A percentile compares a stretch with the other conserved stretches of the same genome.
Evolutionary conservation across 441 rosid genomes (phyloP).

Genomic region (Arabidopsis lyrata): DNA sequence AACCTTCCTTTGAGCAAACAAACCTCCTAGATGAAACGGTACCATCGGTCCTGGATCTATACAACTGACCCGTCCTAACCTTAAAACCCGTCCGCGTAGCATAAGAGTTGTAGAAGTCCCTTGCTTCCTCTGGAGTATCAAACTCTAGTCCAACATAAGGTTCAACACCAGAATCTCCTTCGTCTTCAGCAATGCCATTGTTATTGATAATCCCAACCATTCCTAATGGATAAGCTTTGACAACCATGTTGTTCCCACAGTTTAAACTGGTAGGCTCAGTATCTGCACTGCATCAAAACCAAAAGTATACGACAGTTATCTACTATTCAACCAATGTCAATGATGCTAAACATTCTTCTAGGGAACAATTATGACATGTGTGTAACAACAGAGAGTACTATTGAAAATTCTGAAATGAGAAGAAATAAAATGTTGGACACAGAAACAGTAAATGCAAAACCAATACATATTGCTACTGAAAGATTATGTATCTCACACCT

Average conservation of each 20-base stretch:
- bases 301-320: constrained; percentile 12
- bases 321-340: constrained; percentile 1
- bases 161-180: constrained; percentile 56
- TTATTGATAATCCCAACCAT: constrained; percentile 47
- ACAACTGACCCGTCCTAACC: constrained; percentile 80
- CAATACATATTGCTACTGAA: neutral
- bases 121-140: constrained; percentile 76
- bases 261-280: constrained; percentile 49
- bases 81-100: constrained; percentile 69
- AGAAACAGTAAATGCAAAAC: neutral
- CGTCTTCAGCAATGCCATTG: constrained; percentile 46
- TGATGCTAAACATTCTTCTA: constrained; percentile 3
- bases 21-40: constrained; percentile 81
- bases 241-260: constrained; percentile 53
- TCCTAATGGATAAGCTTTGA: constrained; percentile 65
- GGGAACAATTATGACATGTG: constrained; percentile 11
- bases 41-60: constrained; percentile 83
- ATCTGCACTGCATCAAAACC: constrained; percentile 59
- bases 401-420: neutral
- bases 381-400: neutral
- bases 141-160: constrained; percentile 77
- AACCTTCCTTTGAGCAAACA: constrained; percentile 86
- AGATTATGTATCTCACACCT: neutral
- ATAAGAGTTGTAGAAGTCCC: constrained; percentile 59
- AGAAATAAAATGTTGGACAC: neutral